These are phyloP conservation scores for Sporothrix brasiliensis DNA, from an alignment of 2,329 filamentous ascomycete genomes.

Conservation along the genomic window DNA sequence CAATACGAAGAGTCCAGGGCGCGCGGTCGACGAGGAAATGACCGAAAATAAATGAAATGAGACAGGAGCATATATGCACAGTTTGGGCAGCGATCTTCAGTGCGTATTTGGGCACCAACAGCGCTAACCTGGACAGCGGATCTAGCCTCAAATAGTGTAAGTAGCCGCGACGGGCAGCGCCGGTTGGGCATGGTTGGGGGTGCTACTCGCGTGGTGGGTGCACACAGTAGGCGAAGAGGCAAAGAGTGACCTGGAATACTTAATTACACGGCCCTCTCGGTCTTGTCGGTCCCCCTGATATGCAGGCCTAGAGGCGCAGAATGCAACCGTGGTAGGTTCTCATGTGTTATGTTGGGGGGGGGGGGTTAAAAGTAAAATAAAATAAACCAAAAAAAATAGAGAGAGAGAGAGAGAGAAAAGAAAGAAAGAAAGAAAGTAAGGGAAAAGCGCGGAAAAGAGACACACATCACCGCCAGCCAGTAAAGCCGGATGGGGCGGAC, in stretches of 20 bases:
- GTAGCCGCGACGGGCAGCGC: neutral
- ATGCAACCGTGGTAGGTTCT: conserved; percentile 5
- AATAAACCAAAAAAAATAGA: neutral
- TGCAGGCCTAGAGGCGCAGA: conserved; percentile 6
- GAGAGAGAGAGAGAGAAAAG: neutral
- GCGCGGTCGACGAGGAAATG: neutral
- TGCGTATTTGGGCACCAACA: conserved; percentile 6
- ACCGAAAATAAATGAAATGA: neutral
- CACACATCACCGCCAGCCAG: neutral
- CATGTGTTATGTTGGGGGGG: neutral
- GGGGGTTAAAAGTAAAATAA: neutral
- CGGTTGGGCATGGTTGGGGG: conserved; percentile 12
- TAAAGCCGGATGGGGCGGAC: conserved; percentile 11
- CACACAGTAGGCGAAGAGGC: neutral
- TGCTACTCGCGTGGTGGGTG: neutral
- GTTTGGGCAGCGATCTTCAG: conserved; percentile 18
- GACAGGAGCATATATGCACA: neutral
- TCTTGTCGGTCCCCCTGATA: conserved; percentile 9
- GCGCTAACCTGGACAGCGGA: neutral
- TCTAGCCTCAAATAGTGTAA: neutral
- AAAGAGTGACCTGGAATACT: neutral
- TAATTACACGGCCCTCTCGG: neutral
- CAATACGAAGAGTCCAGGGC: neutral
- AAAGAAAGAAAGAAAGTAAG: neutral
- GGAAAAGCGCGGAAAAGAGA: neutral